Base-by-base conservation (phyloP, 768 basidiomycete species). In the Xerocomus brunneocitrinus region DNA sequence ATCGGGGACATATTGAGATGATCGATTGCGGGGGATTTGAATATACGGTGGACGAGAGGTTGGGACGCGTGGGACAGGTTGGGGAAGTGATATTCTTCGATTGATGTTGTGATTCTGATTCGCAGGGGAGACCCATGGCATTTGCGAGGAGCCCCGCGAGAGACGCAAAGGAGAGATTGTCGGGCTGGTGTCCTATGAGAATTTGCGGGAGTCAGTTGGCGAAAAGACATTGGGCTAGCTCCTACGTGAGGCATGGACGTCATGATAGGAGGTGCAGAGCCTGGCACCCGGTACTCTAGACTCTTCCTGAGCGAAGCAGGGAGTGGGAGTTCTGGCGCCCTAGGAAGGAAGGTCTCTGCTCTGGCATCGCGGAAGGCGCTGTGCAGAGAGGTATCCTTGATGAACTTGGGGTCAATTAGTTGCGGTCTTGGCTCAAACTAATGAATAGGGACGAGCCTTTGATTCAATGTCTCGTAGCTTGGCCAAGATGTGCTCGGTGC, bases 301-400 rank as follows among this genome's bases (percentile, higher is more conserved):
- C 7, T 25, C 32, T 42, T 58, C 31, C 5, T 41, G 14, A 54
- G 1, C 8, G 24, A 49, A 8, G 39, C 7, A 25, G 64, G 68
- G n/a, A 62, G 66, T 0, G 66, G 68, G 12, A 69, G 51, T 49
- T 62, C 61, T 0, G 50, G 62, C 2, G 70, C 49, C 19, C 61
- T 61, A 6, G 68, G 68, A 3, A 69, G 55, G 36, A 12, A 62
- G 0, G 68, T 69, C 39, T 53, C 48, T 28, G 68, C 68, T 53
- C 68, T 67, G 13, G 68, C 68, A 40, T 71, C 66, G 24, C 69
- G 68, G 25, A 69, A 69, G n/a, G 70, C 68, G 30, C 40, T 34
- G 38, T 69, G 68, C 0, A 69, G 43, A 38, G 58, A 57, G 5
- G n/a, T 19, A 47, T 69, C 68, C 47, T 49, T 62, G 56, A 71